Evolutionary conservation across 768 basidiomycete species (phyloP).

Genomic region (Tricholoma furcatifolium): DNA sequence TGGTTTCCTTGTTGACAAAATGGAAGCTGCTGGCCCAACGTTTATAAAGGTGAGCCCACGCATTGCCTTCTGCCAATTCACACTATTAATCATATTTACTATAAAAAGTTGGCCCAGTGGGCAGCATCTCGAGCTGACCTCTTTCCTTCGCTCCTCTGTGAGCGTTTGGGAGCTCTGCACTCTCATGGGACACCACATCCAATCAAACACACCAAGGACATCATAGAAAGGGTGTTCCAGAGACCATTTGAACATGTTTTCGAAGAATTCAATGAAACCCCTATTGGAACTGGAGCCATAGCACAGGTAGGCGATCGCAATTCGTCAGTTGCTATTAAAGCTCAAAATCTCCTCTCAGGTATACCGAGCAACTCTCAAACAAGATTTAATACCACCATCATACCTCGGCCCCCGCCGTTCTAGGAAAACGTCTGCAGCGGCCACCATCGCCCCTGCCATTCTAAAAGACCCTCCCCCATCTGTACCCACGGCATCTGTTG

Average conservation of each 20-base stretch:
- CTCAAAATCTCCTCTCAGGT: slow-evolving; percentile 47
- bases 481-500: slow-evolving; percentile 84
- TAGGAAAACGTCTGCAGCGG: slow-evolving; percentile 44
- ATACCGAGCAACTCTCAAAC: slow-evolving; percentile 82
- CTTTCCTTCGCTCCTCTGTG: slow-evolving; percentile 85
- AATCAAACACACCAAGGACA: slow-evolving; percentile 71
- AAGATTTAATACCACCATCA: slow-evolving; percentile 81
- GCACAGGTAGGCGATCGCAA: slow-evolving; percentile 61
- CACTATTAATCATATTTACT: slow-evolving; percentile 13
- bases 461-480: slow-evolving; percentile 65
- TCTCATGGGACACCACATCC: slow-evolving; percentile 85
- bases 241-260: slow-evolving; percentile 86
- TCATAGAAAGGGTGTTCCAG: slow-evolving; percentile 84
- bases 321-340: not conserved
- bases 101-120: slow-evolving; percentile 89
- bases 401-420: slow-evolving; percentile 76
- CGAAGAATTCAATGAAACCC: slow-evolving; percentile 79
- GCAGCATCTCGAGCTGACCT: slow-evolving; percentile 94
- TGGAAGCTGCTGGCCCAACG: slow-evolving; percentile 95
- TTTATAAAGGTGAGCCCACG: slow-evolving; percentile 84
- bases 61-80: not conserved
- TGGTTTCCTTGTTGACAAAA: slow-evolving; percentile 77
- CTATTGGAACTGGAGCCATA: slow-evolving; percentile 98
- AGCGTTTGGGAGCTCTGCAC: slow-evolving; percentile 81
- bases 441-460: slow-evolving; percentile 49